Conservation (phyloP, 305 asterid species). For the Nicotiana rustica region DNA sequence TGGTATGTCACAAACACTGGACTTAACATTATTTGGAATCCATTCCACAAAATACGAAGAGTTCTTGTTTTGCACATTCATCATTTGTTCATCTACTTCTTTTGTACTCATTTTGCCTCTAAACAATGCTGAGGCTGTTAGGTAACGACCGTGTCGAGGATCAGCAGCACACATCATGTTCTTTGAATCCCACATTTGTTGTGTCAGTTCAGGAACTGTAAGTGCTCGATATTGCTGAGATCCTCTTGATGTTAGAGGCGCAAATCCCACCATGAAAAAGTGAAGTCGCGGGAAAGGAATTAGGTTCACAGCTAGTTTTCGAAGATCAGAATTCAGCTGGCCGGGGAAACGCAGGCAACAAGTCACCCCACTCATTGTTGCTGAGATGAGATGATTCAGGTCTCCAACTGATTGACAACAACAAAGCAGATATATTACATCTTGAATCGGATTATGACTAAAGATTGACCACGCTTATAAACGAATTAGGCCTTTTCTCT, state of each 20-base stretch:
- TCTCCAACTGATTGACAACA: conserved; percentile 48
- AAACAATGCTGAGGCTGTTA: conserved; percentile 46
- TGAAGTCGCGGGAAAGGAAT: conserved; percentile 57
- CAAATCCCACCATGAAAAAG: conserved; percentile 58
- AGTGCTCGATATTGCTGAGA: conserved; percentile 50
- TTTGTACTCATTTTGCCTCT: conserved; percentile 51
- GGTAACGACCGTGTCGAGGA: conserved; percentile 47
- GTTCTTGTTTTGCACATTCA: conserved; percentile 55
- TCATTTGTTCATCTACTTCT: conserved; percentile 50
- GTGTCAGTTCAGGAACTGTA: conserved; percentile 50
- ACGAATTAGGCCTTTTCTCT: not conserved
- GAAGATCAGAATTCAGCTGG: conserved; percentile 52
- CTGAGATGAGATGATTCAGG: conserved; percentile 50
- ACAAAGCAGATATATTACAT: not conserved
- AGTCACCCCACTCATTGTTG: conserved; percentile 56
- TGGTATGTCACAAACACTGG: conserved; percentile 56
- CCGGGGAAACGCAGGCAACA: conserved; percentile 56
- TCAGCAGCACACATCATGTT: conserved; percentile 53
- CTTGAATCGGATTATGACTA: not conserved
- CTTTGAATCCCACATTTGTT: conserved; percentile 55
- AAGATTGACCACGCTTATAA: not conserved
- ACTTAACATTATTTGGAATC: conserved; percentile 57
- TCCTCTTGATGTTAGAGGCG: conserved; percentile 50
- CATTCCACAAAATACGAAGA: conserved; percentile 57
- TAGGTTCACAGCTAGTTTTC: conserved; percentile 54